Evolutionary conservation across 2,329 filamentous ascomycete genomes (phyloP).

Genomic region (Lachnellula occidentalis): DNA sequence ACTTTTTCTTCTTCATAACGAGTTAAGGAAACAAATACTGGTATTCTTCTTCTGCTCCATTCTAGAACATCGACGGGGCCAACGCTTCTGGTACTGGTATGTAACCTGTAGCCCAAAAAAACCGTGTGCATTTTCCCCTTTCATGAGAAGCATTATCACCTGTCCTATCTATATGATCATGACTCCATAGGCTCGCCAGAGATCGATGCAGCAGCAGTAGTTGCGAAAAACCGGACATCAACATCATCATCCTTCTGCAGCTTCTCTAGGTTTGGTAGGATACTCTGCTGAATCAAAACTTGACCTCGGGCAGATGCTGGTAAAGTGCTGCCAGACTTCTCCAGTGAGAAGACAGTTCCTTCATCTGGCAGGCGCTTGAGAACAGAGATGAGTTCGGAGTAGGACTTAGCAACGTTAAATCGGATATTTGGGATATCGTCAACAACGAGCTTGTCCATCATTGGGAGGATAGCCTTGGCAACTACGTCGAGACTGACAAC

Average conservation of each 20-base stretch:
- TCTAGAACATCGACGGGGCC: slow-evolving; percentile 28
- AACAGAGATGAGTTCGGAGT: slow-evolving; percentile 82
- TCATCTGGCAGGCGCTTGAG: slow-evolving; percentile 84
- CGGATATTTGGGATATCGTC: slow-evolving; percentile 99
- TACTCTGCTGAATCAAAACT: slow-evolving; percentile 77
- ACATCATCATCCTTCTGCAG: slow-evolving; percentile 96
- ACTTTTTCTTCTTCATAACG: slow-evolving; percentile 2
- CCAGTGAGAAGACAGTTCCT: slow-evolving; percentile 77
- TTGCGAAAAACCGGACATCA: slow-evolving; percentile 96
- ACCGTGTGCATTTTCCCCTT: slow-evolving; percentile 20
- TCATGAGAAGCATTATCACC: slow-evolving; percentile 19
- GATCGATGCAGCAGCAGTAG: slow-evolving; percentile 64
- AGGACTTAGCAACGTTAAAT: slow-evolving; percentile 99
- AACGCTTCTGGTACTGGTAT: slow-evolving; percentile 22
- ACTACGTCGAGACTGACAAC: slow-evolving; percentile 94
- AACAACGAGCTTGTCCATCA: slow-evolving; percentile 87
- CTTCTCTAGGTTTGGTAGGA: slow-evolving; percentile 88
- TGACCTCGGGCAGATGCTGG: slow-evolving; percentile 65
- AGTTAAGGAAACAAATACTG: slow-evolving; percentile 23
- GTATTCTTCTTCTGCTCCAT: slow-evolving; percentile 30
- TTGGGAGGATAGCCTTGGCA: slow-evolving; percentile 86
- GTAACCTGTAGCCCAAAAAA: slow-evolving; percentile 19
- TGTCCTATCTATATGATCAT: slow-evolving; percentile 34
- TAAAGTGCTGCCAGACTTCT: slow-evolving; percentile 64
- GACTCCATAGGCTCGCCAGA: slow-evolving; percentile 50